Evolutionary conservation across 805 yeast species (phyloP).

Genomic region (Teunomyces barrocoloradensis): DNA sequence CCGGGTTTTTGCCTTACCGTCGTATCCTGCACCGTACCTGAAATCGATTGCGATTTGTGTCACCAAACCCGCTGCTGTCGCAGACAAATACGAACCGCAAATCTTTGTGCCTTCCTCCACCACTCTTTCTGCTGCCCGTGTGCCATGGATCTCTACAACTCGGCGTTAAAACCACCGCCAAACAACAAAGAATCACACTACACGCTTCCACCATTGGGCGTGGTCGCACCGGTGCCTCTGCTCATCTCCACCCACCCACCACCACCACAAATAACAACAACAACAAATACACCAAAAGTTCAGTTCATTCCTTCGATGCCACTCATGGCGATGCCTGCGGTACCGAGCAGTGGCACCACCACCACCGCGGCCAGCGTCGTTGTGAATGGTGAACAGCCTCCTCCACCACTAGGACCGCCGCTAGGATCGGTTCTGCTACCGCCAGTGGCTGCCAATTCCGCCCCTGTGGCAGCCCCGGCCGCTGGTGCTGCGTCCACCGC

Average conservation of each 20-base stretch:
- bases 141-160: constrained; percentile 24
- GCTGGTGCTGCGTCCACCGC: background rate
- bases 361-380: too few species aligned
- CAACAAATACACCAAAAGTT: background rate
- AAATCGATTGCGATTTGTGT: constrained; percentile 1
- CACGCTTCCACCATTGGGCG: constrained; percentile 3
- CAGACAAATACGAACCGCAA: background rate
- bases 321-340: background rate
- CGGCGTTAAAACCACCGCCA: constrained; percentile 39
- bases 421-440: too few species aligned
- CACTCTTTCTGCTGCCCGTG: background rate
- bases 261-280: constrained; percentile 1
- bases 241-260: background rate
- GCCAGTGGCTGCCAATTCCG: too few species aligned
- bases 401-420: background rate
- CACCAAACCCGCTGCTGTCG: background rate
- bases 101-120: background rate
- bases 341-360: background rate
- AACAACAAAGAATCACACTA: constrained; percentile 15
- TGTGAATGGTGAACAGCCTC: background rate
- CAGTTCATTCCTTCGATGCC: background rate
- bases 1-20: too few species aligned
- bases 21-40: background rate
- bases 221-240: background rate
- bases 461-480: too few species aligned